phyloP scores from a whole-genome alignment of 176 grass and related monocot genomes.

The Aegilops bicornis region DNA sequence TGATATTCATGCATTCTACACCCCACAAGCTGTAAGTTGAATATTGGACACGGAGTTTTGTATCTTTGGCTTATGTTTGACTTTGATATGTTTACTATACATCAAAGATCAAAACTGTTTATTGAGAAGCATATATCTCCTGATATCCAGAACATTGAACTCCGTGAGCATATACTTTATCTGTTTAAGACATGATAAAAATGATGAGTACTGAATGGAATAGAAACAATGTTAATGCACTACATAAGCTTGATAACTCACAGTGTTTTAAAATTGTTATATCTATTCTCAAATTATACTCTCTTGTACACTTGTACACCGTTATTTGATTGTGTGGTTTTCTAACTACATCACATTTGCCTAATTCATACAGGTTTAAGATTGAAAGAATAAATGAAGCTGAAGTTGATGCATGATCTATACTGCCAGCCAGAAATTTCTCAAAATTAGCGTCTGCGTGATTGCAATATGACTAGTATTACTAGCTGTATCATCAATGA shows the following conservation, averaged over 20 bases:
- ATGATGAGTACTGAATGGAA: too few relatives aligned
- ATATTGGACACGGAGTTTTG: neutral
- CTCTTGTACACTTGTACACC: too few relatives aligned
- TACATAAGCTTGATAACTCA: neutral
- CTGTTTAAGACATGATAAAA: too few relatives aligned
- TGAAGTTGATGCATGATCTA: neutral
- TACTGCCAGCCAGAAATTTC: neutral
- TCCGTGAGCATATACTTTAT: too few relatives aligned
- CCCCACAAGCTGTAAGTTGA: too few relatives aligned
- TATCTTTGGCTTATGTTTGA: neutral
- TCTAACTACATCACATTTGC: neutral
- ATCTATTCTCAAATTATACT: too few relatives aligned
- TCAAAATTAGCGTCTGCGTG: neutral
- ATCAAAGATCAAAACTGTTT: neutral
- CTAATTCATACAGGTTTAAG: neutral
- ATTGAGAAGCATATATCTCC: neutral
- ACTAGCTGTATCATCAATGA: neutral
- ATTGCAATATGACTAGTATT: neutral
- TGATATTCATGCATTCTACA: too few relatives aligned
- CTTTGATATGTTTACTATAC: neutral
- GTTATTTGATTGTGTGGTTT: neutral
- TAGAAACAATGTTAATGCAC: neutral
- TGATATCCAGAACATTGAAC: neutral
- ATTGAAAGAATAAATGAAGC: neutral
- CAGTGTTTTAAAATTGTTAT: neutral